Evolutionary conservation across 805 yeast species (phyloP), one percentile per base, ranked within the genome.

Genomic region (Alloascoidea hylecoeti): DNA sequence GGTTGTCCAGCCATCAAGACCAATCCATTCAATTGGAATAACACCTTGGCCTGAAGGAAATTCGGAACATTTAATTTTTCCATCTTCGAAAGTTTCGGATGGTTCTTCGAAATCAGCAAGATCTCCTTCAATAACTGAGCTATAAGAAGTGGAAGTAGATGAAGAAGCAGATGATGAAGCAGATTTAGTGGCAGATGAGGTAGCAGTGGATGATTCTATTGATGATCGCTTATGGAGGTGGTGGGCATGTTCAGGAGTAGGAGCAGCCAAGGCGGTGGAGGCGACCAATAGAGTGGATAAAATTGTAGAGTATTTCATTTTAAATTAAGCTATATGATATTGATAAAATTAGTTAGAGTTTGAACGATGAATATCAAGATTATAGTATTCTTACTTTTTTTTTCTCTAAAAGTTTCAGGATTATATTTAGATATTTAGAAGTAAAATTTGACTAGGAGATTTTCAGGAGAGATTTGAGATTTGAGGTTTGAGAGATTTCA

Each of bases 41-140:
- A 77, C 81, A 64, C 86, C 86, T 50, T 76, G 70, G 41, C 79
- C 83, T n/a, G 75, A 60, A 51, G 88, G 88, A 68, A 82, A 77
- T 32, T 65, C 63, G 39, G 72, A 64, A 67, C 94, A 82, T 38
- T 66, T 55, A 55, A 75, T 62, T 38, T 71, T 70, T 55, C 92
- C 94, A 52, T 82, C 94, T 53, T 65, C 63, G 55, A 80, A 79
- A 42, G 62, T 59, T 39, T 55, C 61, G 36, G 68, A 48, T 45
- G 83, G 81, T 47, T 55, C 56, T 9, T 58, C 49, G 52, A 58
- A 75, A 38, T 57, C 63, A 19, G 60, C 44, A 48, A 75, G 64
- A 51, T 72, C 81, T 52, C 80, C 82, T 6, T 34, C 32, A n/a
- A 34, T 18, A 9, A 17, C 36, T 13, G 27, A 9, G 16, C 32